These are phyloP conservation scores for Stephanodiscus minutulus DNA, from an alignment of 108 stramenopile species.

Conservation along the genomic window DNA sequence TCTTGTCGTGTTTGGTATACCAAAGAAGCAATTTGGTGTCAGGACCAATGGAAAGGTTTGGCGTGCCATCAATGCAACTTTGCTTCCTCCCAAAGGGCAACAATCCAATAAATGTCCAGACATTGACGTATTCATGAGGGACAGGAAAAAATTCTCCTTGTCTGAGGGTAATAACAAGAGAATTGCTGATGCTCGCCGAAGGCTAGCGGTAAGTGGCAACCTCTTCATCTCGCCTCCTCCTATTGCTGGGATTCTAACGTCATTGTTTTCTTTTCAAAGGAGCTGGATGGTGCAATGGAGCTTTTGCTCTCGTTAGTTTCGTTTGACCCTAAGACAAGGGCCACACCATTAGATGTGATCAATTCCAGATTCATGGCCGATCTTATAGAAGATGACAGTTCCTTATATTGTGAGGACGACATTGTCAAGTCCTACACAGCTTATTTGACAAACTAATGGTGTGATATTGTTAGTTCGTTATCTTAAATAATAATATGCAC, in stretches of 20 bases:
- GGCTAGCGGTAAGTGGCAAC: slow-evolving; percentile 37
- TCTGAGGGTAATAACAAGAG: slow-evolving; percentile 60
- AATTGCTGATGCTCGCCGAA: slow-evolving; percentile 65
- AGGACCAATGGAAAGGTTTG: slow-evolving; percentile 65
- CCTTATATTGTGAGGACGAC: slow-evolving; percentile 31
- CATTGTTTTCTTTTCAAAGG: slow-evolving; percentile 12
- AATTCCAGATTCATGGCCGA: slow-evolving; percentile 76
- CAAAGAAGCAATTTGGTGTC: slow-evolving; percentile 49
- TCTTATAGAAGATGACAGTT: slow-evolving; percentile 57
- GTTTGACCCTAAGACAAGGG: slow-evolving; percentile 72
- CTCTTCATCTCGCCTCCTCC: background rate
- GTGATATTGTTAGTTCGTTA: slow-evolving; percentile 14
- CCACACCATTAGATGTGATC: slow-evolving; percentile 72
- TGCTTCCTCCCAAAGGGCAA: slow-evolving; percentile 14
- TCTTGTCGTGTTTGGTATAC: slow-evolving; percentile 90
- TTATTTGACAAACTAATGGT: slow-evolving; percentile 22
- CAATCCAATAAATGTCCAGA: slow-evolving; percentile 48
- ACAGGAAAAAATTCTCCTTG: slow-evolving; percentile 65
- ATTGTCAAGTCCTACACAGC: slow-evolving; percentile 53
- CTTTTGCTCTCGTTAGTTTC: slow-evolving; percentile 64
- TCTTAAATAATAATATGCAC: slow-evolving; percentile 11
- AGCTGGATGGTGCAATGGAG: slow-evolving; percentile 85
- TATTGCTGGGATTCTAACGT: slow-evolving; percentile 2
- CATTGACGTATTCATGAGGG: slow-evolving; percentile 47
- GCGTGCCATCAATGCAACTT: slow-evolving; percentile 57